These are phyloP conservation scores for Fusarium burgessii DNA, from an alignment of 2,329 filamentous ascomycete genomes.

Conservation along the genomic window DNA sequence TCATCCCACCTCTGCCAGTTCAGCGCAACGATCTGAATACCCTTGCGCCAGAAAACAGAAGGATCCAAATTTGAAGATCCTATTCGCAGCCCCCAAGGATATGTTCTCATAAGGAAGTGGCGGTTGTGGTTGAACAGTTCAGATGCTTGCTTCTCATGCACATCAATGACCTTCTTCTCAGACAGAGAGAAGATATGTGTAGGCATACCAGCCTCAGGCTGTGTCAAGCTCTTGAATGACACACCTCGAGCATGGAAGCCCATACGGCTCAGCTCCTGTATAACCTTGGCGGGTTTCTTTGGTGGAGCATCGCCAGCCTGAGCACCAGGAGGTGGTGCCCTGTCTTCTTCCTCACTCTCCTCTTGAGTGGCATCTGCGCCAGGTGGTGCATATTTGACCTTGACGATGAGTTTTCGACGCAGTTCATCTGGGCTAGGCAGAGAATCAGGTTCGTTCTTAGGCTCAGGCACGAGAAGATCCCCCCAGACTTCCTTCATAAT, in stretches of 20 bases:
- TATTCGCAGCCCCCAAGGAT: constrained; percentile 85
- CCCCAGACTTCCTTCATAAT: constrained; percentile 91
- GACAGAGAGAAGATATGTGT: constrained; percentile 77
- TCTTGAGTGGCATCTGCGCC: constrained; percentile 47
- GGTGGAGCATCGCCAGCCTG: constrained; percentile 59
- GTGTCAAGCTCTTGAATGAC: constrained; percentile 81
- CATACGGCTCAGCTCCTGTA: constrained; percentile 78
- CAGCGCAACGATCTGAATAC: constrained; percentile 89
- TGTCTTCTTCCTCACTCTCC: constrained; percentile 52
- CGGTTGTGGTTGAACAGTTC: constrained; percentile 84
- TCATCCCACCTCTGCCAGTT: constrained; percentile 95
- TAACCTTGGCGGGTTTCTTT: constrained; percentile 67
- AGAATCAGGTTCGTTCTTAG: constrained; percentile 58
- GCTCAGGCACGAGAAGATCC: constrained; percentile 73
- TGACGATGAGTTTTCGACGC: constrained; percentile 83
- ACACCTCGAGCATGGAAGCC: constrained; percentile 88
- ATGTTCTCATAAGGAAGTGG: constrained; percentile 85
- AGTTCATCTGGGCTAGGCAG: constrained; percentile 79
- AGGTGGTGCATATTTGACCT: constrained; percentile 77
- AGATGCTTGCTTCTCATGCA: constrained; percentile 62
- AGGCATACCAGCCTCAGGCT: constrained; percentile 75
- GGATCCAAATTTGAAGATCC: constrained; percentile 90
- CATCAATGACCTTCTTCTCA: constrained; percentile 72
- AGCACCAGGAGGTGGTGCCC: constrained; percentile 52
- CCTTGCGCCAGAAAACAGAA: constrained; percentile 85